Percentiles rank a stretch among this genome's conserved stretches.
Conservation (phyloP, 2,329 filamentous ascomycete genomes). For the Daldinia sp. region DNA sequence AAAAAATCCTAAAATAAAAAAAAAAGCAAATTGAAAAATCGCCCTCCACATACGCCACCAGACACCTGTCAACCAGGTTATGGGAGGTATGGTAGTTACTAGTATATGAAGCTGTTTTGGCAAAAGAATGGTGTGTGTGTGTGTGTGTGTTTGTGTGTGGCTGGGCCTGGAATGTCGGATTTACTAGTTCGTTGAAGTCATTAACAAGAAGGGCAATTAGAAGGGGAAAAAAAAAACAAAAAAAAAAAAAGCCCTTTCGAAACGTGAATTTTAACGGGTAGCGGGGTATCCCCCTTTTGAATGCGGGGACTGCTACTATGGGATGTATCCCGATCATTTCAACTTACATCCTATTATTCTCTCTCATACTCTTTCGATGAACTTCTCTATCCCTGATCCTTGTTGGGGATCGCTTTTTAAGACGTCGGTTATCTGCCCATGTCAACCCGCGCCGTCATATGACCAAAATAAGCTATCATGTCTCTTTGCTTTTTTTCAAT, state of each 20-base stretch:
- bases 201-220: not conserved
- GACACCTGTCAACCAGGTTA: slow-evolving; percentile 6
- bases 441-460: slow-evolving; percentile 20
- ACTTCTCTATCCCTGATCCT: slow-evolving; percentile 34
- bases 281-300: slow-evolving; percentile 30
- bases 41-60: not conserved
- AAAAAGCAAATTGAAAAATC: not conserved
- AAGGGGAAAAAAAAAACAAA: slow-evolving; percentile 3
- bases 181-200: slow-evolving; percentile 14
- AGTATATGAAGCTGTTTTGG: not conserved
- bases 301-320: slow-evolving; percentile 28
- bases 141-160: too few relatives aligned
- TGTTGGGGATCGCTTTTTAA: slow-evolving; percentile 36
- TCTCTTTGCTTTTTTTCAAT: slow-evolving; percentile 15
- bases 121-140: too few relatives aligned
- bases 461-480: slow-evolving; percentile 26
- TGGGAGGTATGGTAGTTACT: slow-evolving; percentile 15
- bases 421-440: slow-evolving; percentile 39
- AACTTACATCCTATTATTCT: not conserved
- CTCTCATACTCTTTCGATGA: slow-evolving; percentile 22
- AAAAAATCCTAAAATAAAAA: not conserved
- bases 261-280: slow-evolving; percentile 12
- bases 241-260: not conserved
- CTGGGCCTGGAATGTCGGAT: slow-evolving; percentile 11
- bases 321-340: slow-evolving; percentile 12